Percentiles rank a stretch among this genome's conserved stretches.
phyloP scores from a whole-genome alignment of 2,329 filamentous ascomycete species.

The Stemphylium beticola region DNA sequence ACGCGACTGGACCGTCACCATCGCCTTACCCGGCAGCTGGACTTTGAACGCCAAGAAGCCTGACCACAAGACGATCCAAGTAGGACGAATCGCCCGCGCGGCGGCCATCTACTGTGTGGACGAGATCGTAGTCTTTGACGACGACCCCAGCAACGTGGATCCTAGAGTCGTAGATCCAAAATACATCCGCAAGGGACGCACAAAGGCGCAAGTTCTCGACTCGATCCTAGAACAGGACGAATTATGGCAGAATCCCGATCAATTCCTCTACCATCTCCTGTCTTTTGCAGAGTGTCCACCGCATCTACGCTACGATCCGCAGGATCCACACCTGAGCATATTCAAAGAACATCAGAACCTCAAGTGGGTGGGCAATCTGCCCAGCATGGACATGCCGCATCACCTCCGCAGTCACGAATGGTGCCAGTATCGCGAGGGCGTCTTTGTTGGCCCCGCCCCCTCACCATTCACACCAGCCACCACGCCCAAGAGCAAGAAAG shows the following conservation, averaged over 20 bases:
- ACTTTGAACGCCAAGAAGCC: constrained; percentile 68
- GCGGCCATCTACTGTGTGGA: constrained; percentile 84
- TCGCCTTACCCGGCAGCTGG: constrained; percentile 80
- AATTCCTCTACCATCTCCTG: constrained; percentile 80
- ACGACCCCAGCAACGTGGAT: constrained; percentile 57
- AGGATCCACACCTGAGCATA: constrained; percentile 63
- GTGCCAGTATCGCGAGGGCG: constrained; percentile 80
- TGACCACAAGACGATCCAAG: constrained; percentile 75
- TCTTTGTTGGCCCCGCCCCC: constrained; percentile 58
- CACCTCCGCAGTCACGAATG: constrained; percentile 78
- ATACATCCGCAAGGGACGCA: constrained; percentile 34
- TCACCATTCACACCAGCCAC: constrained; percentile 2
- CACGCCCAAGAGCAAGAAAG: constrained; percentile 53
- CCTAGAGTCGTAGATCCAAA: constrained; percentile 28
- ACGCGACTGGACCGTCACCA: constrained; percentile 74
- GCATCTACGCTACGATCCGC: constrained; percentile 61
- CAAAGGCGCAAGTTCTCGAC: constrained; percentile 51
- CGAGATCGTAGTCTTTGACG: constrained; percentile 82
- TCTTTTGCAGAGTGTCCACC: constrained; percentile 85
- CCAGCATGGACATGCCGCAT: constrained; percentile 83
- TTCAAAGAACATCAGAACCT: constrained; percentile 83
- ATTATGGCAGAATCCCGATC: constrained; percentile 73
- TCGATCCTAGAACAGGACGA: constrained; percentile 51
- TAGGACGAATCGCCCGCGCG: constrained; percentile 78
- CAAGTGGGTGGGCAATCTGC: constrained; percentile 72